phyloP scores from a whole-genome alignment of 192 early-diverging fungal species.

The Backusella liffmaniae region DNA sequence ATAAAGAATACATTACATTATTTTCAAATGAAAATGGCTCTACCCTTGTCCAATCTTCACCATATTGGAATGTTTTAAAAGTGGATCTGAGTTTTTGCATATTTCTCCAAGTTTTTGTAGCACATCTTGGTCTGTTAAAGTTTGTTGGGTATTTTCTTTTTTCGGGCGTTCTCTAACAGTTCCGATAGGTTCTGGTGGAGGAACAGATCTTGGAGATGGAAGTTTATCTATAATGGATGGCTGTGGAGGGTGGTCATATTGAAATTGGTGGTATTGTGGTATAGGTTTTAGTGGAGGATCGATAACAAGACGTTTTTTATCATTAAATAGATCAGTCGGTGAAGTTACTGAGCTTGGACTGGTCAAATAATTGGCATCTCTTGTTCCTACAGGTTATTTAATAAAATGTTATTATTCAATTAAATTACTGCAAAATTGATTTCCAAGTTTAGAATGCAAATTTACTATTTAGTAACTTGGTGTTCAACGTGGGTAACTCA shows the following conservation, averaged over 20 bases:
- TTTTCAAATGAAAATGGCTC: background rate
- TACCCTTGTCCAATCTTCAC: constrained; percentile 47
- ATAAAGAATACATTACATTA: background rate
- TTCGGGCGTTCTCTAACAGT: constrained; percentile 24
- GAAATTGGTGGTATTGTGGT: background rate
- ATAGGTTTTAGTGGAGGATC: background rate
- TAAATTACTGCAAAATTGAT: background rate
- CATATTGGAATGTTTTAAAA: constrained; percentile 50
- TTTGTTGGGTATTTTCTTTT: constrained; percentile 21
- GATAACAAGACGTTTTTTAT: background rate
- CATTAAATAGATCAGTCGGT: background rate
- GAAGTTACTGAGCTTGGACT: background rate
- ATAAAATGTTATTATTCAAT: background rate
- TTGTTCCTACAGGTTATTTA: background rate
- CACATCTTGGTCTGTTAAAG: constrained; percentile 64
- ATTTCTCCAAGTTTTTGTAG: constrained; percentile 79
- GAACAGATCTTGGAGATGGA: background rate
- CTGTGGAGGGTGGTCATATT: background rate
- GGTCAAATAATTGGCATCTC: background rate
- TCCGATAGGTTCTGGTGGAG: constrained; percentile 12
- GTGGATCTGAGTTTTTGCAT: constrained; percentile 87
- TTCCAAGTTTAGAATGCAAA: background rate
- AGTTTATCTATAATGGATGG: background rate
- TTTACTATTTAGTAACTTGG: constrained; percentile 7
- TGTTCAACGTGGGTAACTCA: constrained; percentile 7